Evolutionary conservation across 805 yeast species (phyloP).

Genomic region (Candida methanosorbosa): DNA sequence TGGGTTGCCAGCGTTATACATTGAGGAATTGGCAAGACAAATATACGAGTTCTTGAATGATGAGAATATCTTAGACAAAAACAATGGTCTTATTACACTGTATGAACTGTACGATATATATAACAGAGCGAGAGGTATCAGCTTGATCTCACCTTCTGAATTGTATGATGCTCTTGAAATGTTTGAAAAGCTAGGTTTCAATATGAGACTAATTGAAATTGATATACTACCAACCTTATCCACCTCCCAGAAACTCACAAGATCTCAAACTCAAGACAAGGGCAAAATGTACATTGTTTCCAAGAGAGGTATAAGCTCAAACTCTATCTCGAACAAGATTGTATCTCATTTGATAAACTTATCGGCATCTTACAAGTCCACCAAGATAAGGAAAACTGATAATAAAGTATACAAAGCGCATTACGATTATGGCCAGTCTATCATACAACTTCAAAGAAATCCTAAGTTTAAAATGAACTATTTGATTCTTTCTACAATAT

Average conservation of each 20-base stretch:
- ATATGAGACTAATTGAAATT: slow-evolving; percentile 27
- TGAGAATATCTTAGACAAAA: slow-evolving; percentile 33
- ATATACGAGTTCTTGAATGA: slow-evolving; percentile 59
- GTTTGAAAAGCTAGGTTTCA: slow-evolving; percentile 38
- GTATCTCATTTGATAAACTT: slow-evolving; percentile 6
- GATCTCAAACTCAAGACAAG: slow-evolving; percentile 17
- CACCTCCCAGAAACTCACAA: slow-evolving; percentile 15
- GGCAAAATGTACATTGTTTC: slow-evolving; percentile 20
- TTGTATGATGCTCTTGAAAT: slow-evolving; percentile 50
- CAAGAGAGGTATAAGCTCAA: slow-evolving; percentile 12
- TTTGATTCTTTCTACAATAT: slow-evolving; percentile 19
- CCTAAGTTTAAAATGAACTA: slow-evolving; percentile 19
- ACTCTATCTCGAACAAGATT: slow-evolving; percentile 15
- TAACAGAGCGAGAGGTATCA: slow-evolving; percentile 57
- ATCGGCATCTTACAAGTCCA: neutral
- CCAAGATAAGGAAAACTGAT: neutral
- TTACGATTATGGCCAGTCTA: slow-evolving; percentile 18
- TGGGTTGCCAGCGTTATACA: slow-evolving; percentile 16
- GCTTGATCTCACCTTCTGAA: slow-evolving; percentile 63
- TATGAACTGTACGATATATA: slow-evolving; percentile 57
- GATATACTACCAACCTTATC: slow-evolving; percentile 38
- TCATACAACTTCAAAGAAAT: slow-evolving; percentile 18
- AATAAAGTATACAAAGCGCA: too few relatives aligned
- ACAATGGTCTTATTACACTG: slow-evolving; percentile 52
- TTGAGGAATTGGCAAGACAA: slow-evolving; percentile 70